Base-by-base conservation (phyloP, 495 filamentous ascomycete genomes). In the Lophiotrema nucula region DNA sequence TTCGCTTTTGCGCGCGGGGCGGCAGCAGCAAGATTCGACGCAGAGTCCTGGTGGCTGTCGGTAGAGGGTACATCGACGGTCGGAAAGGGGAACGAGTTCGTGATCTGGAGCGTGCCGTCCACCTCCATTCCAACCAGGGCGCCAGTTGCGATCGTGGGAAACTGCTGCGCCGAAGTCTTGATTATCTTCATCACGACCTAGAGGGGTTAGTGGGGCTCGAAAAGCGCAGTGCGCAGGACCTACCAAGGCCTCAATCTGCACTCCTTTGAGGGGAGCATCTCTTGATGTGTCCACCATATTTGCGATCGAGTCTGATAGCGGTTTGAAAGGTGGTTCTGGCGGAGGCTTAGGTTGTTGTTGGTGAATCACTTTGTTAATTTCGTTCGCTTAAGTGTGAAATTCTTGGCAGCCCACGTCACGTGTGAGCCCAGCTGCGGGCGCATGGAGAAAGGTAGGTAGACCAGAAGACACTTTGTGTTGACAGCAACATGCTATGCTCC, bases 111-210 rank as follows among this genome's bases (percentile, higher is more conserved):
- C 45, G 80, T 80, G 63, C 86, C 84, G 60, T 85, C 85, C 59
- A 84, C 82, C 69, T 97, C 93, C 89, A 98, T 90, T 67, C 93
- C 93, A 50, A 96, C 88, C 33, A 96, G 79, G 44, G 88, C 89
- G 50, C 92, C 92, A 48, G 90, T 97, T 50, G 91, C 89, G 21
- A 83, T 88, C 28, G 89, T 90, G 51, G 92, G 95, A 77, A 95
- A 97, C 55, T 78, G 79, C 59, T 89, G 81, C 23, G 89, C 86
- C 79, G 86, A 88, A 78, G 95, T 90, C 77, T 92, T 96, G 67
- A 93, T 90, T 67, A 97, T 89, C 76, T 95, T 95, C 89, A 96
- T 90, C 48, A 92, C 89, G 70, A 96, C 90, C 90, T 95, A 47
- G 47, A 70, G 56, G 50, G 47, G 48, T 55, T 44, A 60, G 47